Base-by-base conservation (phyloP, 768 basidiomycete species). In the Xerocomus potaroensis region DNA sequence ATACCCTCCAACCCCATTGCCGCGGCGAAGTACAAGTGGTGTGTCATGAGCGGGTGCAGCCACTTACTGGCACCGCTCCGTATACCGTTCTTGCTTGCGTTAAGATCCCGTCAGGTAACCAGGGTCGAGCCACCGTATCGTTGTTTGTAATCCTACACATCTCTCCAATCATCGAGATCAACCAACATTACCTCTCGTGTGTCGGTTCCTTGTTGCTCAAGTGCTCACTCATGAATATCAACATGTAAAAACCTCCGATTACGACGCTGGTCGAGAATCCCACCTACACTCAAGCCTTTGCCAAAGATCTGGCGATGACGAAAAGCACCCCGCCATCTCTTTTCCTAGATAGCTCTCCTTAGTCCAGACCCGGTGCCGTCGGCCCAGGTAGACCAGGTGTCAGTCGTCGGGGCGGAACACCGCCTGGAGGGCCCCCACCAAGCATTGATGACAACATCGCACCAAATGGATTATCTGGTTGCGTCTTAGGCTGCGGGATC, bases 381-480 rank as follows among this genome's bases (percentile, higher is more conserved):
- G 65, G 65, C 22, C 56, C 51, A 38, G 41, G 34, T 38, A 47
- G n/a, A 35, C 62, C 64, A 5, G 68, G 60, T 23, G 57, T 58
- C 37, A 66, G 40, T 16, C 64, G 56, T 27, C 64, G 59, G 37
- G 56, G 56, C n/a, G 66, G 54, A 1, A 24, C 51, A 16, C 63
- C 42, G 7, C 61, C 61, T 26, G 72, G 64, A 9, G 72, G 56
- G 2, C 77, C 77, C 7, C 90, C 90, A 22, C 93, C 93, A 48
- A 98, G 86, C 62, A 97, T 70, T 5, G 84, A 83, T 5, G 91
- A 89, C 67, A 98, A 69, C 76, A 97, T 87, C 23, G 93, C 91
- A 23, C 84, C 88, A 41, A 97, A 66, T 5, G 94, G 86, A 61
- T 95, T 95, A 7, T 73, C 80, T 10, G 80, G 76, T 62, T 83